Evolutionary conservation across 257 asterid species (phyloP), one percentile per base, ranked within the genome.

Genomic region (Eucommia ulmoides): DNA sequence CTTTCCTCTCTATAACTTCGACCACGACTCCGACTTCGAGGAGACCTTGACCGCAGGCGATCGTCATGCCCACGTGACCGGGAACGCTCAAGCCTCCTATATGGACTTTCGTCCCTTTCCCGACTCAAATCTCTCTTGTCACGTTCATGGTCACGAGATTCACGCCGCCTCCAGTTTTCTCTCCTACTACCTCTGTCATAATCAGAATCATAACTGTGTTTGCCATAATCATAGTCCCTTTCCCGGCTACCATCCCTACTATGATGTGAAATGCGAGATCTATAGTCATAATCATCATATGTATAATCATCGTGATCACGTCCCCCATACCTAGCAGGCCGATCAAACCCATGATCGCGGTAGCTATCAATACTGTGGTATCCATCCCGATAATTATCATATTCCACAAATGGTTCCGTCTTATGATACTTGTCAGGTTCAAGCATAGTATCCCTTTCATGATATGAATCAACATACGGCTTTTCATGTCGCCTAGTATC

Each of bases 181-280:
- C 93, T 76, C 67, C 86, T 72, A 56, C 69, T 65, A 54, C 88
- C 74, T 49, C 84, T 74, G 22, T 91, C 98, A 75, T 91, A 75
- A 63, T 91, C 98, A 58, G 98, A 82, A 70, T 91, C 98, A 67
- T 85, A 80, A 68, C 92, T 76, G 35, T 73, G 82, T 58, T 84
- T 72, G 46, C 86, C 84, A 41, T 85, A 74, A 66, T 83, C 92
- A 60, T 78, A 75, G 69, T 81, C 94, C 60, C 77, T 81, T 64
- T 91, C 96, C 49, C 80, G 80, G 74, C 92, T 86, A 41, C 68
- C 76, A 69, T 89, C 96, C 73, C 88, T 68, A 63, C 76, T 75
- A 23, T 68, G 79, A 65, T 70, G 84, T 8, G 86, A 51, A 65
- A 53, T 56, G 60, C 89, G 88, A 61, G 83, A 60, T 71, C 78